Evolutionary conservation across 495 filamentous ascomycete genomes (phyloP).

Genomic region (Oleoguttula mirabilis): DNA sequence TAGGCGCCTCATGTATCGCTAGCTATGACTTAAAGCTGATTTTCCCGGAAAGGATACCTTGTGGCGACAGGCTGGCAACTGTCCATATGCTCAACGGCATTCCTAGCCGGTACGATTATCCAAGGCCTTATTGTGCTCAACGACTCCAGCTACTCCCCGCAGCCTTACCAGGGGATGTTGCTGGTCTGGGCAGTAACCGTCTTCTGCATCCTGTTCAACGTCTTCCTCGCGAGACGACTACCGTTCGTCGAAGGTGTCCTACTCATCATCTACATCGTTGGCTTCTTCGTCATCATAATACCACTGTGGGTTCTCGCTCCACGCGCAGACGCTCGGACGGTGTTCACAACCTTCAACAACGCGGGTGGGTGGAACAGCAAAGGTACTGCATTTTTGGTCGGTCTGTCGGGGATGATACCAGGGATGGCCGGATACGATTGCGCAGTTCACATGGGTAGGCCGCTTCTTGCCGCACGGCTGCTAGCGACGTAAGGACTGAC

Average conservation of each 20-base stretch:
- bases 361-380: conserved; percentile 4
- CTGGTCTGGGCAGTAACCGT: conserved; percentile 32
- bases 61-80: conserved; percentile 14
- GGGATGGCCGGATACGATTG: conserved; percentile 11
- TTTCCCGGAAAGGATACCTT: conserved; percentile 5
- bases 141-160: conserved; percentile 26
- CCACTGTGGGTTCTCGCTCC: conserved; percentile 38
- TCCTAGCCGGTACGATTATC: conserved; percentile 24
- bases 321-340: conserved; percentile 23
- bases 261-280: conserved; percentile 35
- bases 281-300: conserved; percentile 27
- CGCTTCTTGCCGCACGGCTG: conserved; percentile 19
- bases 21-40: neutral
- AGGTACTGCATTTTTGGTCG: conserved; percentile 26
- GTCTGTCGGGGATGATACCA: conserved; percentile 14
- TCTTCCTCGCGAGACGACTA: conserved; percentile 29
- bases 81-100: neutral
- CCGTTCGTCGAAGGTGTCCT: conserved; percentile 36
- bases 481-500: too few species aligned
- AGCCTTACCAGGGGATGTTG: conserved; percentile 34
- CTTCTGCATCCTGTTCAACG: conserved; percentile 36
- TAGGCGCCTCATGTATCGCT: neutral
- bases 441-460: conserved; percentile 10
- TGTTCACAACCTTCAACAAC: conserved; percentile 13
- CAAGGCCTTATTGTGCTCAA: conserved; percentile 2